These are phyloP conservation scores for Hypoxylon sp. DNA, from an alignment of 2,329 filamentous ascomycete genomes.

Conservation along the genomic window DNA sequence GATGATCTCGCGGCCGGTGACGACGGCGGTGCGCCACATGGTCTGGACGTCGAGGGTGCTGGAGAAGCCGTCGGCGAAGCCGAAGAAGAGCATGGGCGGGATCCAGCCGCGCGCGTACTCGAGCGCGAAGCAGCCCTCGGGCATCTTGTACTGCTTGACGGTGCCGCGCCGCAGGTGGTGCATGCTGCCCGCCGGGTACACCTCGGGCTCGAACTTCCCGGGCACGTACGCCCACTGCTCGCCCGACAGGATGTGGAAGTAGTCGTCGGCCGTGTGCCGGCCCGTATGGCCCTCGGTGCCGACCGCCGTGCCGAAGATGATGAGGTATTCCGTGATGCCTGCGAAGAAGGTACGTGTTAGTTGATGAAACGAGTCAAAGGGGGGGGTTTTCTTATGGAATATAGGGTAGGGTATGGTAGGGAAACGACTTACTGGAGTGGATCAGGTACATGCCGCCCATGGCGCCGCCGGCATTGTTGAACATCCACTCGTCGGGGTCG, in stretches of 20 bases:
- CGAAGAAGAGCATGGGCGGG: conserved; percentile 91
- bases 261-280: conserved; percentile 92
- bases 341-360: conserved; percentile 14
- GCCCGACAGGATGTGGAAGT: conserved; percentile 89
- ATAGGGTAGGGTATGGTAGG: no score
- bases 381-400: no score
- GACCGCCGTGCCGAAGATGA: conserved; percentile 85
- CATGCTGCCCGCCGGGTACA: conserved; percentile 76
- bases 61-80: conserved; percentile 82
- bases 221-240: conserved; percentile 80
- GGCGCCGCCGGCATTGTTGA: conserved; percentile 91
- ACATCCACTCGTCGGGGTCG: conserved; percentile 78
- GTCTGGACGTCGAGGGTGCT: conserved; percentile 89
- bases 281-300: conserved; percentile 91
- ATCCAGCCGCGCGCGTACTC: conserved; percentile 92
- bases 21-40: conserved; percentile 79
- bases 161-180: conserved; percentile 78
- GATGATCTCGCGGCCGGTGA: conserved; percentile 83
- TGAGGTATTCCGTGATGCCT: conserved; percentile 88
- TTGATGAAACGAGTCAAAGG: conserved; percentile 1
- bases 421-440: conserved; percentile 77
- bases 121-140: conserved; percentile 79
- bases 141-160: conserved; percentile 88
- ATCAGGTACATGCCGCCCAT: conserved; percentile 95
- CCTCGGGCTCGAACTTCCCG: conserved; percentile 73